Evolutionary conservation across 768 basidiomycete species (phyloP).

Genomic region (Agaricus subrufescens): DNA sequence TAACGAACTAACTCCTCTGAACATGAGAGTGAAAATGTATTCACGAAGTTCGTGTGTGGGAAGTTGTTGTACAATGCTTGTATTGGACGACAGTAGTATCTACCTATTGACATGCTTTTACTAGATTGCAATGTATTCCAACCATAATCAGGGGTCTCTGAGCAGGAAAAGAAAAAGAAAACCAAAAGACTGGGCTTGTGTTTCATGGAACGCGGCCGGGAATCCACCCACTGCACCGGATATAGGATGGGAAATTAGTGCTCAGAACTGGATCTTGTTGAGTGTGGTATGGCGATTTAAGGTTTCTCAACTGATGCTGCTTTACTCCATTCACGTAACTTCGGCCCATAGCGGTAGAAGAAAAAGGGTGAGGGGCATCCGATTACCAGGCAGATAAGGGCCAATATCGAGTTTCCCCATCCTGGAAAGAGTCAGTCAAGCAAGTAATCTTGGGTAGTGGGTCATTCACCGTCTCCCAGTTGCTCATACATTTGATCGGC

Average conservation of each 20-base stretch:
- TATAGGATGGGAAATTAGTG: background rate
- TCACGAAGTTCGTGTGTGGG: no score
- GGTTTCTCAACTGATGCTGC: constrained; percentile 26
- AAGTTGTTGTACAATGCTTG: no score
- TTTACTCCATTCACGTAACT: constrained; percentile 32
- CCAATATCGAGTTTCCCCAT: constrained; percentile 53
- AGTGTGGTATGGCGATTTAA: background rate
- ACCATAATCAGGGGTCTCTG: no score
- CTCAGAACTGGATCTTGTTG: background rate
- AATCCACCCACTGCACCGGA: background rate
- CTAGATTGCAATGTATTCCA: no score
- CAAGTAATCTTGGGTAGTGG: background rate
- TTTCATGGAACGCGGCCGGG: background rate
- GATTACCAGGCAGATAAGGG: constrained; percentile 43
- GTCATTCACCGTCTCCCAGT: constrained; percentile 37
- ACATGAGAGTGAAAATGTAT: no score
- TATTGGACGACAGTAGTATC: no score
- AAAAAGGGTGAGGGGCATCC: constrained; percentile 47
- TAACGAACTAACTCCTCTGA: no score
- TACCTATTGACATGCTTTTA: no score
- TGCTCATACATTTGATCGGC: constrained; percentile 50
- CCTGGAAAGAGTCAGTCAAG: constrained; percentile 25
- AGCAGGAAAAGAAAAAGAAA: background rate
- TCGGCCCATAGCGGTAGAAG: constrained; percentile 34
- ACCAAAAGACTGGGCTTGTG: background rate